These are phyloP conservation scores for Buddleja alternifolia DNA, from an alignment of 257 asterid genomes.

Conservation along the genomic window DNA sequence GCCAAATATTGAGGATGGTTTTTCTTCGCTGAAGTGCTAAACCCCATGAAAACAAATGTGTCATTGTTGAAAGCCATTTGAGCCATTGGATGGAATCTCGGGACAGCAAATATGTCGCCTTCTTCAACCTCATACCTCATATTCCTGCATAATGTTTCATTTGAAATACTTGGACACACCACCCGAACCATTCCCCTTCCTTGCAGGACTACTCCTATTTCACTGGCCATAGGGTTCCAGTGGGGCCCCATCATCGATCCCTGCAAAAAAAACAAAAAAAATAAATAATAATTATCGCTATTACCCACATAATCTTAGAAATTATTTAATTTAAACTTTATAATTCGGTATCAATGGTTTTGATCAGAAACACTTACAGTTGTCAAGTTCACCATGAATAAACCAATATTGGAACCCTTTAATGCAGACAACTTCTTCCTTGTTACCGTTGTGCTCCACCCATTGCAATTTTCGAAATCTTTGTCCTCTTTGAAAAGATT, in stretches of 20 bases:
- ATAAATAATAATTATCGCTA: not conserved
- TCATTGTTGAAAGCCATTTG: conserved; percentile 82
- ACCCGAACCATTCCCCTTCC: conserved; percentile 77
- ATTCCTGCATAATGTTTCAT: conserved; percentile 38
- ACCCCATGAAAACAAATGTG: conserved; percentile 74
- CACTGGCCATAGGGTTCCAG: conserved; percentile 86
- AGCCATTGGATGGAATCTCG: conserved; percentile 79
- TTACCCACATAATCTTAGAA: not conserved
- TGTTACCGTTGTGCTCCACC: conserved; percentile 82
- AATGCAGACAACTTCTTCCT: conserved; percentile 52
- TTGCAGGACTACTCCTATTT: conserved; percentile 55
- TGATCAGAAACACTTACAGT: conserved; percentile 39
- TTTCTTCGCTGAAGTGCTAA: conserved; percentile 47
- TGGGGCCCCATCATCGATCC: conserved; percentile 99
- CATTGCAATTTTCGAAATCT: conserved; percentile 78
- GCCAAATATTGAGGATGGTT: conserved; percentile 77
- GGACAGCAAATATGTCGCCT: conserved; percentile 73
- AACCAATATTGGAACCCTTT: conserved; percentile 49
- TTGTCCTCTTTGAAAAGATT: conserved; percentile 62
- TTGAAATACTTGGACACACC: conserved; percentile 47
- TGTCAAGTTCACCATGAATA: conserved; percentile 86
- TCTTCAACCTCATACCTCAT: conserved; percentile 57
- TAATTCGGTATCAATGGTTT: too few species aligned
- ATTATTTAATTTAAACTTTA: too few species aligned
- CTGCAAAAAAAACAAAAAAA: too few species aligned